phyloP scores from a whole-genome alignment of 805 yeast genomes.

The Nakazawaea holstii region DNA sequence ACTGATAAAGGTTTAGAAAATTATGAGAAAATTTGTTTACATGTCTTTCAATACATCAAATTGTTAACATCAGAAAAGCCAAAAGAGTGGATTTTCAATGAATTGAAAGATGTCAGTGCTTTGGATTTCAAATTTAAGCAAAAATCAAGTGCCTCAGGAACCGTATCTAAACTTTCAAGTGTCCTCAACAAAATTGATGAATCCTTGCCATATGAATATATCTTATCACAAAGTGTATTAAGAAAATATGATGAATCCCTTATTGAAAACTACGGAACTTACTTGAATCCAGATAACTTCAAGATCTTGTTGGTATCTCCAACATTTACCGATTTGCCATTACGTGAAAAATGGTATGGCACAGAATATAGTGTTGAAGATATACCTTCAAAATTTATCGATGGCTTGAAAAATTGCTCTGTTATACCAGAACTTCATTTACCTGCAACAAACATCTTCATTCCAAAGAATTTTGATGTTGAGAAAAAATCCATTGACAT shows the following conservation, averaged over 20 bases:
- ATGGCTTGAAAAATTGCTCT: slow-evolving; percentile 26
- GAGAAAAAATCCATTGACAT: slow-evolving; percentile 31
- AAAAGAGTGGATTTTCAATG: slow-evolving; percentile 76
- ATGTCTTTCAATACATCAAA: slow-evolving; percentile 68
- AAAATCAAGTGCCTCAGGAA: slow-evolving; percentile 63
- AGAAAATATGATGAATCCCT: slow-evolving; percentile 53
- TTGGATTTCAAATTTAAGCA: slow-evolving; percentile 77
- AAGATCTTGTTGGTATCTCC: slow-evolving; percentile 51
- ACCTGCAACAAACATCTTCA: slow-evolving; percentile 74
- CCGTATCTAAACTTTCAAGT: slow-evolving; percentile 66
- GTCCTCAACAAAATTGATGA: slow-evolving; percentile 45
- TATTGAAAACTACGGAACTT: slow-evolving; percentile 42
- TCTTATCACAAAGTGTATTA: slow-evolving; percentile 53
- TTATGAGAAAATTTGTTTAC: slow-evolving; percentile 54
- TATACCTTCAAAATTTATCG: slow-evolving; percentile 34
- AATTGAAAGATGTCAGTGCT: slow-evolving; percentile 60
- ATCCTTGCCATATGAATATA: slow-evolving; percentile 55
- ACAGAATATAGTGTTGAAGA: slow-evolving; percentile 60
- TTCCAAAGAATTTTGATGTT: slow-evolving; percentile 74
- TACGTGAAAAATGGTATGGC: slow-evolving; percentile 83
- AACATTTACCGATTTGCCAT: slow-evolving; percentile 41
- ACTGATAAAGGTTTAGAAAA: slow-evolving; percentile 66
- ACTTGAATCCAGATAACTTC: slow-evolving; percentile 54
- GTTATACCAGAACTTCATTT: slow-evolving; percentile 38
- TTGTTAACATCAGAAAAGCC: slow-evolving; percentile 56